Evolutionary conservation across 2,329 filamentous ascomycete genomes (phyloP).

Genomic region (Aspergillus melleus): DNA sequence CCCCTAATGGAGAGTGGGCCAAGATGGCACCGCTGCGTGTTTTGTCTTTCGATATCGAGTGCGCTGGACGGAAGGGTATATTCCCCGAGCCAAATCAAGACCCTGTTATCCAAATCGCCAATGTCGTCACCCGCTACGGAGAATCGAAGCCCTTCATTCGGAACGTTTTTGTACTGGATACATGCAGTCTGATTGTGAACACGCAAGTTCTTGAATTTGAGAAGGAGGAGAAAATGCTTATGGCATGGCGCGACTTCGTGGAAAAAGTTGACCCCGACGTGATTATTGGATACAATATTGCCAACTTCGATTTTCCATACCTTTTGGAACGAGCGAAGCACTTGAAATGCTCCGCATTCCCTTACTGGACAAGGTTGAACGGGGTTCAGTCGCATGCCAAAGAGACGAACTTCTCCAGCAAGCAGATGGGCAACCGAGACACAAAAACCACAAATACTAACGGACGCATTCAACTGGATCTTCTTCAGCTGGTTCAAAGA

Average conservation of each 20-base stretch:
- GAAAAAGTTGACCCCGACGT: conserved; percentile 91
- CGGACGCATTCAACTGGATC: conserved; percentile 85
- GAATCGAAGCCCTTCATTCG: conserved; percentile 93
- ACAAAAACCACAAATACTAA: conserved; percentile 94
- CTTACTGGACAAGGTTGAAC: conserved; percentile 81
- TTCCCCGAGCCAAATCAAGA: conserved; percentile 92
- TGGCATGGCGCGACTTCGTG: conserved; percentile 86
- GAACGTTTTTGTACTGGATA: conserved; percentile 94
- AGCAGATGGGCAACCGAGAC: conserved; percentile 96
- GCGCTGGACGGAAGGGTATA: conserved; percentile 93
- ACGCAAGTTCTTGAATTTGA: conserved; percentile 86
- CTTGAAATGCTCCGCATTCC: conserved; percentile 76
- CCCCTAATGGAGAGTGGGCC: conserved; percentile 89
- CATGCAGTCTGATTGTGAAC: conserved; percentile 89
- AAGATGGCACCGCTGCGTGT: conserved; percentile 95
- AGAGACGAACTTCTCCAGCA: conserved; percentile 88
- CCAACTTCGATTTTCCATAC: conserved; percentile 98
- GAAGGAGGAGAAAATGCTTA: conserved; percentile 84
- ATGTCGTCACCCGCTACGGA: conserved; percentile 90
- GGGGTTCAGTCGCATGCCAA: conserved; percentile 69
- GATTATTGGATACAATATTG: conserved; percentile 98
- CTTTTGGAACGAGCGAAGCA: conserved; percentile 83
- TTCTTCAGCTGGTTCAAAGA: conserved; percentile 91
- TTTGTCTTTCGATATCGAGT: conserved; percentile 97
- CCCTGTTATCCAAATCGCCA: conserved; percentile 97